Conservation (phyloP, 371 early-diverging fungal species). For the Actinomortierella wolfii region DNA sequence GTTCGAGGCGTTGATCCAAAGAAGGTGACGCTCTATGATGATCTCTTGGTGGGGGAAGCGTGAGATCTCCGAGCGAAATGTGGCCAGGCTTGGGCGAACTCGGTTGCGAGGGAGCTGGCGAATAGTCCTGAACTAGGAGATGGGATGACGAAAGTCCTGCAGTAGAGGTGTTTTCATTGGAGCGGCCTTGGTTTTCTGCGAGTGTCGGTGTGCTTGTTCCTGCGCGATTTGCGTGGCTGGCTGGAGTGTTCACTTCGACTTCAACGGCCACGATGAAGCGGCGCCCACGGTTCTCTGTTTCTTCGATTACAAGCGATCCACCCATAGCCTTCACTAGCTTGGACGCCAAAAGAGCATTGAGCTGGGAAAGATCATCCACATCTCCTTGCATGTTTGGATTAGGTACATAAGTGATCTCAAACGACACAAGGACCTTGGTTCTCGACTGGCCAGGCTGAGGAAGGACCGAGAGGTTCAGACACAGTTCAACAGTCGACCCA, state of each 20-base stretch:
- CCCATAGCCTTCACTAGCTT: slow-evolving; percentile 56
- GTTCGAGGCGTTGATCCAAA: slow-evolving; percentile 9
- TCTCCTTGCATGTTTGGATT: slow-evolving; percentile 45
- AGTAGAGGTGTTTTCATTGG: no score
- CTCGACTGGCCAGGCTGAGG: slow-evolving; percentile 19
- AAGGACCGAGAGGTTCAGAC: slow-evolving; percentile 47
- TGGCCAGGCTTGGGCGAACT: no score
- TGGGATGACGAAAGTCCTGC: no score
- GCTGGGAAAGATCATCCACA: slow-evolving; percentile 27
- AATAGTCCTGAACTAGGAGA: no score
- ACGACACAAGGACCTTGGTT: slow-evolving; percentile 47
- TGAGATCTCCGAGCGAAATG: no score
- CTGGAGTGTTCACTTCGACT: slow-evolving; percentile 16
- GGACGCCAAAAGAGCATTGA: slow-evolving; percentile 57
- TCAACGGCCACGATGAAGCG: slow-evolving; percentile 34
- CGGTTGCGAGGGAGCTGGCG: no score
- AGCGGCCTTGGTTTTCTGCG: no score
- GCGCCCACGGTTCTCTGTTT: slow-evolving; percentile 48
- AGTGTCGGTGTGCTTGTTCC: no score
- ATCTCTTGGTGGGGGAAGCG: no score
- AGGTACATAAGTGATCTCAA: slow-evolving; percentile 56
- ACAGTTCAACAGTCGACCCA: slow-evolving; percentile 65
- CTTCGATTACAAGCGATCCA: slow-evolving; percentile 49
- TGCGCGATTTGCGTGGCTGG: not conserved
- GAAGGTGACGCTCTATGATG: no score